A percentile compares a stretch with the other conserved stretches of the same genome.
These are phyloP conservation scores for Solanum chmielewskii DNA, from an alignment of 257 asterid genomes.

Conservation along the genomic window DNA sequence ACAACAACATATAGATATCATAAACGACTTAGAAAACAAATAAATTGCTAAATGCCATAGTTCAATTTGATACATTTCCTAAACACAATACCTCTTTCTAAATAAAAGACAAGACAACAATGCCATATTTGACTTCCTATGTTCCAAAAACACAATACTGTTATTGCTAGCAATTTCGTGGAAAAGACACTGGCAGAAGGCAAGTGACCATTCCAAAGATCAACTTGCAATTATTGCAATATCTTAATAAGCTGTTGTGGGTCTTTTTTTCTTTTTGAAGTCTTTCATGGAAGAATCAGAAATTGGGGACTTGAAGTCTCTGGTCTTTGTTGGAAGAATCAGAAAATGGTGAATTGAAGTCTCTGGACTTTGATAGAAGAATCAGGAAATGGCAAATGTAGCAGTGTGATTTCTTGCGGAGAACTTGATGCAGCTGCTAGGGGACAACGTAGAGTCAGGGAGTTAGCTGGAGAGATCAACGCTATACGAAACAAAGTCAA, in stretches of 20 bases:
- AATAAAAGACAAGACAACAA: neutral
- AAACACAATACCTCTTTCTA: too few species aligned
- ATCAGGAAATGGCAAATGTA: neutral
- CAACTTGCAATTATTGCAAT: neutral
- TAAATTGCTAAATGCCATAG: too few species aligned
- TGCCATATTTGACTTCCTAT: neutral
- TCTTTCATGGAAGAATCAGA: neutral
- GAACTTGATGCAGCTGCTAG: conserved; percentile 23
- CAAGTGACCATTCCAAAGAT: neutral
- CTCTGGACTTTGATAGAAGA: neutral
- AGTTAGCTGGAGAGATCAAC: neutral
- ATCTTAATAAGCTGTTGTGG: neutral
- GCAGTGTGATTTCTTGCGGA: neutral
- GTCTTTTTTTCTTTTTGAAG: neutral
- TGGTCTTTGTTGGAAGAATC: neutral
- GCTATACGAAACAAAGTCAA: neutral
- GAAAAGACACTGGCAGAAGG: neutral
- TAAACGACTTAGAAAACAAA: too few species aligned
- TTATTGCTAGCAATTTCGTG: neutral
- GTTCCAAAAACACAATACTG: neutral
- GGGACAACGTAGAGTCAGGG: neutral
- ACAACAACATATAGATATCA: too few species aligned
- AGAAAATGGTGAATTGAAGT: neutral
- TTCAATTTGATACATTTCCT: too few species aligned
- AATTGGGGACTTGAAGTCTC: neutral